Conservation (phyloP, 78 protist genomes). For the Diacronema lutheri region DNA sequence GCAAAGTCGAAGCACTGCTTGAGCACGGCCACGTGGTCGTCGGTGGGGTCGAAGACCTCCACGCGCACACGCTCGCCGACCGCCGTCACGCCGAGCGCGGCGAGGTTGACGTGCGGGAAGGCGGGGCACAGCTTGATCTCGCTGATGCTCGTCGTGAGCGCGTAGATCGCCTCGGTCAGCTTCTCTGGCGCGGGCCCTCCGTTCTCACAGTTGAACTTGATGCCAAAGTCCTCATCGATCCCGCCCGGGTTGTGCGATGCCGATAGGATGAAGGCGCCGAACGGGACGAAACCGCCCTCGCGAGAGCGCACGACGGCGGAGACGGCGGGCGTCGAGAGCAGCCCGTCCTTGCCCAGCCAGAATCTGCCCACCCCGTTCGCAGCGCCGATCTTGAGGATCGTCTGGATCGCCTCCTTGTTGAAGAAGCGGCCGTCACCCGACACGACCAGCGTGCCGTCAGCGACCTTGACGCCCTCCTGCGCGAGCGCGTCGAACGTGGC, state of each 20-base stretch:
- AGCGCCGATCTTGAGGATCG: constrained; percentile 81
- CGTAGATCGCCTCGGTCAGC: constrained; percentile 80
- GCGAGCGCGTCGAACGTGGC: constrained; percentile 51
- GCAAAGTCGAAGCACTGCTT: constrained; percentile 81
- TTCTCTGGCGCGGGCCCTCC: constrained; percentile 90
- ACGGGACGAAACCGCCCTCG: constrained; percentile 47
- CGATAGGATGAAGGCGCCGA: constrained; percentile 86
- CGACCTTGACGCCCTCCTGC: background rate
- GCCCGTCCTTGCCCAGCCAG: constrained; percentile 77
- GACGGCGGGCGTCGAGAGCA: constrained; percentile 95
- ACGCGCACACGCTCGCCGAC: background rate
- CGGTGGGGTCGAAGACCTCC: background rate
- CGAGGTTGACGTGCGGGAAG: background rate
- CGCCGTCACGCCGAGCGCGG: background rate
- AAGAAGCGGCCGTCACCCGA: constrained; percentile 95
- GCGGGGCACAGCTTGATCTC: constrained; percentile 44
- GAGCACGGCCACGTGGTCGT: constrained; percentile 63
- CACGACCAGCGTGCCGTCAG: constrained; percentile 71
- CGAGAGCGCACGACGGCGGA: constrained; percentile 78
- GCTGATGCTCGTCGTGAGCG: constrained; percentile 45
- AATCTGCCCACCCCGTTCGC: constrained; percentile 78
- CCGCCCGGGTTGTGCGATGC: constrained; percentile 99
- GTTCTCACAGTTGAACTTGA: constrained; percentile 85
- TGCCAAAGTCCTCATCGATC: constrained; percentile 88
- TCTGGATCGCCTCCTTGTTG: constrained; percentile 72